Evolutionary conservation across 2,329 filamentous ascomycete species (phyloP), one percentile per base, ranked within the genome.

Genomic region (Trichoderma lentiforme): DNA sequence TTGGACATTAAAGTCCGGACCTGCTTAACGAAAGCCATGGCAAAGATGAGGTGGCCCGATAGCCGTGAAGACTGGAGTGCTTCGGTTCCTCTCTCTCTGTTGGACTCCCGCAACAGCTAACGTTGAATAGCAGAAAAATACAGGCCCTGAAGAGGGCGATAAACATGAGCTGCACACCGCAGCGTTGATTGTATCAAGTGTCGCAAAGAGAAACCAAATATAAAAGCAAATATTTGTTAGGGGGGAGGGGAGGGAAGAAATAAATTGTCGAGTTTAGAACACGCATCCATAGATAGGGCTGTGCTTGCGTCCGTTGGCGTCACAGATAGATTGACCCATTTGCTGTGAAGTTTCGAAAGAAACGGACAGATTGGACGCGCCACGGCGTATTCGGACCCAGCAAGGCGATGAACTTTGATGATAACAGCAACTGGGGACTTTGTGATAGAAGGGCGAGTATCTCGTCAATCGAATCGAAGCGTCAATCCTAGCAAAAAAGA

Each of bases 1-100:
- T 92, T 92, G 76, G 81, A 81, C 77, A 86, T 87, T 73, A 92
- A 82, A 63, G 89, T 91, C 84, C 86, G 85, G 66, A 87, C 86
- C 79, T 91, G 90, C 73, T 85, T 84, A 75, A 87, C 73, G 77
- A 90, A 81, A 62, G 82, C 82, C 87, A 89, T 89, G 76, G 60
- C 72, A 51, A 58, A 11, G 21, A 21, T 14, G 12, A 58, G 3
- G 11, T 15, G 43, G 24, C 21, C n/a, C 30, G 68, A 70, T n/a
- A 30, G 32, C 58, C 58, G 58, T 61, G 56, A 61, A 34, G n/a
- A 15, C 6, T 32, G 30, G 21, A 5, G 12, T 15, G 1, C 18
- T 43, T 43, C 24, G 51, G 12, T 9, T 60, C 14, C 30, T 24
- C 36, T 26, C 18, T 36, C 26, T 24, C 14, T 62, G 18, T 57